Percentiles rank a stretch among this genome's conserved stretches.
These are phyloP conservation scores for Xylaria sp. DNA, from an alignment of 2,329 filamentous ascomycete species.

Conservation along the genomic window DNA sequence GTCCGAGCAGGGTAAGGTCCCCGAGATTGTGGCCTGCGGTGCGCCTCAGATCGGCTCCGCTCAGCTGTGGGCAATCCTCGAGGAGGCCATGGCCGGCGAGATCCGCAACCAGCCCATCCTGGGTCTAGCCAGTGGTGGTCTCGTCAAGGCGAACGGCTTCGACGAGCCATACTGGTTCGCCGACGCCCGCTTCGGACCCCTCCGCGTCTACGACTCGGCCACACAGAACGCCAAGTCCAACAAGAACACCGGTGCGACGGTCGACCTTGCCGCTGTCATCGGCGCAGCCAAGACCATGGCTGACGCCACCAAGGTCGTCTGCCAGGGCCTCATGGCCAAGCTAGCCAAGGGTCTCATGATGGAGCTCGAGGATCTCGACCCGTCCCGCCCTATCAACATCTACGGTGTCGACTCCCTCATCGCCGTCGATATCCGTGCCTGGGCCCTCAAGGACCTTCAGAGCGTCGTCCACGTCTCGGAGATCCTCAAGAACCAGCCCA, in stretches of 20 bases:
- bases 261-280: conserved; percentile 42
- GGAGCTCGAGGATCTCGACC: conserved; percentile 48
- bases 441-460: conserved; percentile 46
- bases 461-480: conserved; percentile 44
- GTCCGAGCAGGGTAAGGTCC: conserved; percentile 46
- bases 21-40: conserved; percentile 45
- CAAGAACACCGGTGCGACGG: conserved; percentile 32
- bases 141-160: conserved; percentile 44
- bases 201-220: conserved; percentile 43
- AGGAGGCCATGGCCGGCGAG: conserved; percentile 41
- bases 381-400: conserved; percentile 43
- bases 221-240: conserved; percentile 34
- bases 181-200: conserved; percentile 45
- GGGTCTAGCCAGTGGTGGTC: conserved; percentile 44
- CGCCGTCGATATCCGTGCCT: conserved; percentile 45
- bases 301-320: conserved; percentile 41
- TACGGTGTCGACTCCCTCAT: conserved; percentile 47
- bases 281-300: conserved; percentile 39
- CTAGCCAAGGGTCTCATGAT: conserved; percentile 48
- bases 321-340: conserved; percentile 45
- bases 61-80: conserved; percentile 44
- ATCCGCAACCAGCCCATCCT: conserved; percentile 45
- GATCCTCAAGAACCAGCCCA: conserved; percentile 44
- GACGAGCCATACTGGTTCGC: conserved; percentile 49
- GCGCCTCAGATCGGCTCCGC: conserved; percentile 43